Evolutionary conservation across 2,329 filamentous ascomycete species (phyloP).

Genomic region (Fusarium buharicum): DNA sequence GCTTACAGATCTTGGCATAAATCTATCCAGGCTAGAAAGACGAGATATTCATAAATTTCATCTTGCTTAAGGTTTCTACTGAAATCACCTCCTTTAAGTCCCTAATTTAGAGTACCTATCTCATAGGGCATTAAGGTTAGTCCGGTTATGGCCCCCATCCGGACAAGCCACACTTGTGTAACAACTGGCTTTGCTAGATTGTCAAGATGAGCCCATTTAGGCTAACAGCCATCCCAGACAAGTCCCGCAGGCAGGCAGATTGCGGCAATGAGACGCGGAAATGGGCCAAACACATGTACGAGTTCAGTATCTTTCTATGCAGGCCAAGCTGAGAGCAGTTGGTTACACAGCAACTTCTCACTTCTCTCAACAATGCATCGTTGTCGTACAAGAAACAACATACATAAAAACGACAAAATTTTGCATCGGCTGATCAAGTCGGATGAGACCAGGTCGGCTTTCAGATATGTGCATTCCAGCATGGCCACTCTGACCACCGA

Average conservation of each 20-base stretch:
- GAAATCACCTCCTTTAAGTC: no score
- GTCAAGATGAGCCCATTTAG: conserved; percentile 4
- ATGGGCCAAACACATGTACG: conserved; percentile 3
- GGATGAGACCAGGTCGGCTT: neutral
- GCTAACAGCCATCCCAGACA: conserved; percentile 1
- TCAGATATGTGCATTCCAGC: neutral
- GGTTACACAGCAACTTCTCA: conserved; percentile 26
- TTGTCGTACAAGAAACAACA: conserved; percentile 5
- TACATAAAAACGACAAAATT: conserved; percentile 10
- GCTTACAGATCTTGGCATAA: conserved; percentile 13
- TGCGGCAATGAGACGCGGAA: neutral
- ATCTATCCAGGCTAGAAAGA: neutral
- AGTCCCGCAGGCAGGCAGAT: conserved; percentile 1
- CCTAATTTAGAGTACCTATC: no score
- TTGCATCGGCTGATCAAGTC: conserved; percentile 16
- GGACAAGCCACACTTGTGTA: conserved; percentile 29
- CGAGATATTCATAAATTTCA: no score
- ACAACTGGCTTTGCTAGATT: conserved; percentile 10
- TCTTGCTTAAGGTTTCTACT: neutral
- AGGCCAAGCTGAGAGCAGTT: conserved; percentile 18
- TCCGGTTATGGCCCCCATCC: neutral
- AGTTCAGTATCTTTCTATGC: neutral
- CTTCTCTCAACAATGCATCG: neutral
- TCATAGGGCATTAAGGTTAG: no score
- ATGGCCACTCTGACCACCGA: neutral